These are phyloP conservation scores for Saccharomyces hybrid DNA, from an alignment of 1,139 yeast species.

Conservation along the genomic window DNA sequence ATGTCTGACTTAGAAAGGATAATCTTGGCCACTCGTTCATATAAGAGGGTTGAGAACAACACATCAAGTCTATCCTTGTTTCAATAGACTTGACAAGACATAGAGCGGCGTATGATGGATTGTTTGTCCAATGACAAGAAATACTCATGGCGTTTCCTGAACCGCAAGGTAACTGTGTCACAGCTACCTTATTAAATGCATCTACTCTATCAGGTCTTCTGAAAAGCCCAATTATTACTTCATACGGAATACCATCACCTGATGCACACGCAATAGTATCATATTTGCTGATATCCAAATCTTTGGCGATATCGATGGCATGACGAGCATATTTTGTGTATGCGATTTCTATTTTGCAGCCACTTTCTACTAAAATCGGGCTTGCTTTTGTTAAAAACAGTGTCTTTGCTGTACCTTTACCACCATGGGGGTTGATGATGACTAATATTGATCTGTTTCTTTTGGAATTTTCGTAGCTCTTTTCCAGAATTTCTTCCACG, in stretches of 20 bases:
- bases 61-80: conserved; percentile 74
- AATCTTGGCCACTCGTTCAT: conserved; percentile 36
- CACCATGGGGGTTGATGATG: conserved; percentile 82
- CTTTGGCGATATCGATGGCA: conserved; percentile 63
- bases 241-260: conserved; percentile 96
- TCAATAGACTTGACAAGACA: conserved; percentile 62
- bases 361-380: conserved; percentile 70
- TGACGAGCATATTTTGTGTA: conserved; percentile 66
- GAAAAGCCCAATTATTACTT: conserved; percentile 80
- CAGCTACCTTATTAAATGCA: conserved; percentile 59
- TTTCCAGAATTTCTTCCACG: conserved; percentile 33
- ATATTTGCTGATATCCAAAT: conserved; percentile 46
- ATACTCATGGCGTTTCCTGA: conserved; percentile 89
- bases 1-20: conserved; percentile 79
- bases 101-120: conserved; percentile 63
- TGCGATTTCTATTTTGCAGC: conserved; percentile 46
- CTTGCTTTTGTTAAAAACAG: conserved; percentile 49
- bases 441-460: conserved; percentile 51
- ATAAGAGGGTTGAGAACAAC: conserved; percentile 51
- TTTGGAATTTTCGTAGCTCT: conserved; percentile 37
- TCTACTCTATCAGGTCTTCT: conserved; percentile 49
- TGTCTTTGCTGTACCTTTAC: conserved; percentile 65
- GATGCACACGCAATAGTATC: conserved; percentile 87
- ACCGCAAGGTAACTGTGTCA: conserved; percentile 90
- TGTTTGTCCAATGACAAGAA: conserved; percentile 69